Evolutionary conservation across 2,329 filamentous ascomycete genomes (phyloP), one percentile per base, ranked within the genome.

Genomic region (Ophiosphaerella herpotricha): DNA sequence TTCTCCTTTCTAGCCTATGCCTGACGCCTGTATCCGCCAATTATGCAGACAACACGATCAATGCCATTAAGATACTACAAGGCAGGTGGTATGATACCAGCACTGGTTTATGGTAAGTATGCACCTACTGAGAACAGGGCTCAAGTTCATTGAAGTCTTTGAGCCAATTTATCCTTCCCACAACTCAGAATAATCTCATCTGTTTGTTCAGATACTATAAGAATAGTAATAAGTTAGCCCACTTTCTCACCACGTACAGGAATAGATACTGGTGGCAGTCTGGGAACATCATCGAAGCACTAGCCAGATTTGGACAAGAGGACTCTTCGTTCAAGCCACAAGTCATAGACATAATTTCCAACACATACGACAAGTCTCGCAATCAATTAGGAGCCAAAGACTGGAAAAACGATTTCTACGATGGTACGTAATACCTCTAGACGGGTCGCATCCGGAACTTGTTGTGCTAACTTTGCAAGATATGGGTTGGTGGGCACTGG

Each of bases 401-500:
- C 16, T 83, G 82, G 61, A 66, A 79, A 47, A 82, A 83, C 51
- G 76, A 78, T 6, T 84, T 72, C 50, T 84, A 83, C 55, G 84
- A 86, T 54, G 84, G 86, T 59, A 80, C 83, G 62, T 78, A 29
- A 29, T 29, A 11, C 5, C 26, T 29, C 7, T 29, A 6, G 7
- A 29, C 11, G 26, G 6, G 6, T 6, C 6, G 26, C 26, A 29
- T 29, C 7, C 9, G 26, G 26, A 11, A 11, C 18, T 21, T 21
- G 26, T 8, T 8, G 6, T 29, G 6, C 4, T 29, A 8, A 29
- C 26, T 8, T 8, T 29, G 26, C 11, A 29, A 29, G 26, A 29
- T 29, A 29, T 18, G 12, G 12, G 6, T 16, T 86, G 84, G 84
- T 86, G 84, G 84, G 82, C 79, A 8, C 74, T 86, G 50, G 83